These are phyloP conservation scores for Calonectria montana DNA, from an alignment of 2,329 filamentous ascomycete species.

Conservation along the genomic window DNA sequence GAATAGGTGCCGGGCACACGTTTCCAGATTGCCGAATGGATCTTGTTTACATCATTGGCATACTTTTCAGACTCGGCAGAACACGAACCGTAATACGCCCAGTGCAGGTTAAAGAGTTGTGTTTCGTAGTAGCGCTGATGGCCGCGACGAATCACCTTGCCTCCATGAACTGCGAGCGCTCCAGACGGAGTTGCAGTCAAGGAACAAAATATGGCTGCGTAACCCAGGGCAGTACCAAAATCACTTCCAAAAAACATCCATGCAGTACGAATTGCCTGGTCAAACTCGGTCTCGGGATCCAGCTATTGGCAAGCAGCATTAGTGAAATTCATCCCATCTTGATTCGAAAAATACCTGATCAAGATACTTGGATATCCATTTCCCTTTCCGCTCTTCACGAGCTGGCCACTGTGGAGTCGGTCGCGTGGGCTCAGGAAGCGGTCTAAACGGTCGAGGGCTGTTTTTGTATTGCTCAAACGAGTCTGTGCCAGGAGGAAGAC, in stretches of 20 bases:
- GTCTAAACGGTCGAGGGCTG: not conserved
- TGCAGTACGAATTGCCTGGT: not conserved
- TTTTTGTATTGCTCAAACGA: not conserved
- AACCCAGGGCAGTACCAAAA: not conserved
- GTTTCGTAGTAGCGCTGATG: not conserved
- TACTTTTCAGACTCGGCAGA: not conserved
- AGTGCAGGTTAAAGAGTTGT: not conserved
- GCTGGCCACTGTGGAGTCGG: not conserved
- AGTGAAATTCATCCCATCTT: too few relatives aligned
- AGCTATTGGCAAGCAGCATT: not conserved
- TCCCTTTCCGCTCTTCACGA: not conserved
- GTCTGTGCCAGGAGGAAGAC: not conserved
- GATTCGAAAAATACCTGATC: not conserved
- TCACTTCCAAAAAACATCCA: not conserved
- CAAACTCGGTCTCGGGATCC: not conserved
- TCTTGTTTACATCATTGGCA: not conserved
- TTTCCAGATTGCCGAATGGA: not conserved
- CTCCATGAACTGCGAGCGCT: not conserved
- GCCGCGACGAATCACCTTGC: not conserved
- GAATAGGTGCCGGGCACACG: not conserved
- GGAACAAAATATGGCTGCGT: not conserved
- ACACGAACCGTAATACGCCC: not conserved
- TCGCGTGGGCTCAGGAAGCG: not conserved
- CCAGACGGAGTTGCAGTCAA: not conserved
- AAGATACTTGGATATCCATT: conserved; percentile 2